Base-by-base conservation (phyloP, 192 early-diverging fungal genomes). In the Backusella sp. region DNA sequence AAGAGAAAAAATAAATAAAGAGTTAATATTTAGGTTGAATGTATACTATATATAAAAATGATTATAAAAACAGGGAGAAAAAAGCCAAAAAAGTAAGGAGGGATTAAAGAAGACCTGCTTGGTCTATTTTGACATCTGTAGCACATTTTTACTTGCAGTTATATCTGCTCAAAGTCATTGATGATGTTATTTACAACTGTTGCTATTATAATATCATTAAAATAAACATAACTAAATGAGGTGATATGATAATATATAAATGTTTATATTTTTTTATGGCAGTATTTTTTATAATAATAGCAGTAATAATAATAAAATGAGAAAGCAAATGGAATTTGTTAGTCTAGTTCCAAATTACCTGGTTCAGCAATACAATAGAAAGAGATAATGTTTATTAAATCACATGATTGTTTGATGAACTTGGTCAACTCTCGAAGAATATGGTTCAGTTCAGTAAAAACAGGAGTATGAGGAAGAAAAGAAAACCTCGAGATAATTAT, bases 371-470 rank as follows among this genome's bases (percentile, higher is more conserved):
- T 28, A 14, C 23, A 62, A 62, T 62, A 3, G 9, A 62, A 62
- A 62, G 23, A 62, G 6, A 26, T 62, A 28, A 62, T 62, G 26
- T 62, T 28, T 62, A 62, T 62, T 62, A 62, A 62, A 62, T 62
- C 56, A 62, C 56, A 62, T 62, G 56, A 28, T 62, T 3, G 26
- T 6, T 12, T 26, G 56, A 62, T 26, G 23, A 62, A 26, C 56
- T 62, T 62, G 56, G 56, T 62, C n/a, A n/a, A 62, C 23, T 62
- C 56, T 62, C 56, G 56, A 62, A 62, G 56, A 28, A 26, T 62
- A 62, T 62, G 56, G 56, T 62, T 62, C n/a, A 62, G 28, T 62
- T 62, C 56, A 62, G 28, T 62, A 62, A 62, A 62, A 62, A 62
- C 56, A 62, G 56, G 56, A 62, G 56, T 62, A 23, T 12, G 23